phyloP scores from a whole-genome alignment of 371 early-diverging fungal genomes.

The Phascolomyces articulosus region DNA sequence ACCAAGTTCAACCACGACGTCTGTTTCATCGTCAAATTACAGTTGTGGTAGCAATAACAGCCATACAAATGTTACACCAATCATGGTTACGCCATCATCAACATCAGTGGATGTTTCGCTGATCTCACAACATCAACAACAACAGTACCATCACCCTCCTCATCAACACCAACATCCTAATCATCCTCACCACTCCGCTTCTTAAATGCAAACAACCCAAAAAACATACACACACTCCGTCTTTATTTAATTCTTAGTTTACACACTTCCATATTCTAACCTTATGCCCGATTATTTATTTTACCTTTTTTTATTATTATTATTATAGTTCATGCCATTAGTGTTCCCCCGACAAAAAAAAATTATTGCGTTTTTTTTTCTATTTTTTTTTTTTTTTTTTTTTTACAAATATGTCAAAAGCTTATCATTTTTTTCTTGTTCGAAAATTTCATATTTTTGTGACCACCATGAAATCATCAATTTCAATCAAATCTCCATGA shows the following conservation, averaged over 20 bases:
- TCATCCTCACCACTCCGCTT: not conserved
- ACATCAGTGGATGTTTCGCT: not conserved
- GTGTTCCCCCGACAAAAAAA: slow-evolving; percentile 5
- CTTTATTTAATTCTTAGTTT: too few relatives aligned
- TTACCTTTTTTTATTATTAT: not conserved
- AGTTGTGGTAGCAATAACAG: not conserved
- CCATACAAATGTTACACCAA: not conserved
- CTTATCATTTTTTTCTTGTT: not conserved
- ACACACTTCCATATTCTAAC: not conserved
- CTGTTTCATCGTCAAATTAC: not conserved
- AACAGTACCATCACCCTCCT: not conserved
- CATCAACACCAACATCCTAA: not conserved
- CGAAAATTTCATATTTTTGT: too few relatives aligned
- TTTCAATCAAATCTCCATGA: too few relatives aligned
- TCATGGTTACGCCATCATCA: slow-evolving; percentile 2
- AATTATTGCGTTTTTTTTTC: not conserved
- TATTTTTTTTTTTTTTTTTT: not conserved
- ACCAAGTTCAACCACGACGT: not conserved
- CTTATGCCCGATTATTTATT: not conserved
- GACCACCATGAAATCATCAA: too few relatives aligned
- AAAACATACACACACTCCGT: too few relatives aligned
- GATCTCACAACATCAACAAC: not conserved
- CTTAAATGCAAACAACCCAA: too few relatives aligned
- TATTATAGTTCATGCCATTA: slow-evolving; percentile 1
- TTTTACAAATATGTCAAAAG: not conserved